Evolutionary conservation across 2,329 filamentous ascomycete species (phyloP), one percentile per base, ranked within the genome.

Genomic region (Leptographium flavum): DNA sequence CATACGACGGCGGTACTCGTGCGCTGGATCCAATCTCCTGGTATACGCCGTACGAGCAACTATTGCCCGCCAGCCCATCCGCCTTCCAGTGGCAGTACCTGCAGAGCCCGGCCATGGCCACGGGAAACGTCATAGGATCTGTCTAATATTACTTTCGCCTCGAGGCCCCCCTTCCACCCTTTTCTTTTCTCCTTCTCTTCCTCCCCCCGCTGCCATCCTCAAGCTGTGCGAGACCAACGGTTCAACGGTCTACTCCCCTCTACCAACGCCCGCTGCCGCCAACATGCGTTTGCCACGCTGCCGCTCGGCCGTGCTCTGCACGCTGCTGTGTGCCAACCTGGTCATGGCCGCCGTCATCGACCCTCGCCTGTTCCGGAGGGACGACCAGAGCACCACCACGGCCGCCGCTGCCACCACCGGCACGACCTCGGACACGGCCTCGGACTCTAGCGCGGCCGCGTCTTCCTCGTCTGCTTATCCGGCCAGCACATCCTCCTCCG

Each of bases 311-410:
- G 52, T 49, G 28, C 35, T 45, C 19, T 53, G 49, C 45, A 36
- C 52, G 11, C 35, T 49, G 30, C 45, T 53, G 3, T 54, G 27
- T 30, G 43, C 43, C 19, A 43, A 54, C 39, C 15, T 50, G 23
- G 51, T 36, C n/a, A 17, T 44, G 7, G 52, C 52, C 11, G 51
- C 45, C 14, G 43, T 46, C 11, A 47, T 49, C 25, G 27, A 49
- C n/a, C 49, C 49, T 21, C 33, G 40, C n/a, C 28, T 47, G 13
- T 45, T 45, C 21, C 47, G 44, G 27, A 51, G 48, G 27, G 48
- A 46, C 21, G 45, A 43, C 22, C 14, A 40, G 19, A 25, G 44
- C 14, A 35, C 41, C 19, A 31, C 41, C 3, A 17, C 37, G 19
- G 19, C 35, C 19, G 41, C 35, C n/a, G 31, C 44, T 10, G 32